Percentiles rank a stretch among this genome's conserved stretches.
Conservation (phyloP, 257 asterid genomes). For the Gynochthodes officinalis region DNA sequence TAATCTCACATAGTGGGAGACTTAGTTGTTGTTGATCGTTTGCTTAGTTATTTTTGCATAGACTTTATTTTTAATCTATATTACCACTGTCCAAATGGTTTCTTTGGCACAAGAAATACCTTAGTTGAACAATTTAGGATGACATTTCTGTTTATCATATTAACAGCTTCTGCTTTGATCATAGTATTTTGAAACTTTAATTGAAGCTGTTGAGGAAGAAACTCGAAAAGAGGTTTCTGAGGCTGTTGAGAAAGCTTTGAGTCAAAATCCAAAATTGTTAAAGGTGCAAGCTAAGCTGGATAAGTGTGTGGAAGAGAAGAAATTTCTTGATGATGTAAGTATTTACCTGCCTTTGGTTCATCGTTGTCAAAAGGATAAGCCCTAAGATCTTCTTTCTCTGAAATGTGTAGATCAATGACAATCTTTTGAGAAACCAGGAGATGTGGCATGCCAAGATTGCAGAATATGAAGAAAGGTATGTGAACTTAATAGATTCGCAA, state of each 20-base stretch:
- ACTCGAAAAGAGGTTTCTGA: slow-evolving; percentile 52
- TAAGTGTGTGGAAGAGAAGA: slow-evolving; percentile 59
- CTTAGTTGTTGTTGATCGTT: too few relatives aligned
- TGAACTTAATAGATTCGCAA: slow-evolving; percentile 10
- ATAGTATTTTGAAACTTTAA: slow-evolving; percentile 82
- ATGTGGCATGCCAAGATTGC: slow-evolving; percentile 72
- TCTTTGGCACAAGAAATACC: not conserved
- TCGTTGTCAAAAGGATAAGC: slow-evolving; percentile 6
- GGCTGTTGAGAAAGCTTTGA: slow-evolving; percentile 71
- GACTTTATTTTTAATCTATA: not conserved
- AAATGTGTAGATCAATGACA: slow-evolving; percentile 69
- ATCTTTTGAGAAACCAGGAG: slow-evolving; percentile 69
- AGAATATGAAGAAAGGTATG: slow-evolving; percentile 64
- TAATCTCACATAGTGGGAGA: too few relatives aligned
- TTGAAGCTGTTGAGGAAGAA: slow-evolving; percentile 72
- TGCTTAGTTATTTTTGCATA: not conserved
- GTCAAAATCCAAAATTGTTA: slow-evolving; percentile 66
- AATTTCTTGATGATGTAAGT: slow-evolving; percentile 81
- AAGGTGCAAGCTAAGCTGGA: slow-evolving; percentile 70
- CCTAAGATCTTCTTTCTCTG: slow-evolving; percentile 16
- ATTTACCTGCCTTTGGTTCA: not conserved
- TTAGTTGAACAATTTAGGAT: slow-evolving; percentile 10
- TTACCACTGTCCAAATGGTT: not conserved
- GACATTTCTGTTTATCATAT: slow-evolving; percentile 22
- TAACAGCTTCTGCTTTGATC: slow-evolving; percentile 29